Evolutionary conservation across 2,329 filamentous ascomycete genomes (phyloP).

Genomic region (Penicillium brasilianum): DNA sequence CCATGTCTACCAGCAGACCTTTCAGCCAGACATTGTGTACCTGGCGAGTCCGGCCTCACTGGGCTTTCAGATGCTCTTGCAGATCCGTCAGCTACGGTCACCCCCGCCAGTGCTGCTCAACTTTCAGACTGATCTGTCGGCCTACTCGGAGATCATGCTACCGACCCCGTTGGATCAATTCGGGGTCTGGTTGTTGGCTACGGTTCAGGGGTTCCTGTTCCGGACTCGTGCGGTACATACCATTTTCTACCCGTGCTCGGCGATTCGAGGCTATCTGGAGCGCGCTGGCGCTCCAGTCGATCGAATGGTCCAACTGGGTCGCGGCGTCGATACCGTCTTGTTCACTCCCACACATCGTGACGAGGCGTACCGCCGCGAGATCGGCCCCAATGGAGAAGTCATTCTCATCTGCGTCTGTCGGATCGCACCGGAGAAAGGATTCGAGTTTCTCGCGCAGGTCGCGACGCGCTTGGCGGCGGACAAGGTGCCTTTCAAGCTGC

Average conservation of each 20-base stretch:
- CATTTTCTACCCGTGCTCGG: slow-evolving; percentile 71
- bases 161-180: slow-evolving; percentile 64
- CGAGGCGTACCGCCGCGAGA: slow-evolving; percentile 56
- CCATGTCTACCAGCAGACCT: slow-evolving; percentile 64
- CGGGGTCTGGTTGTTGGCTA: slow-evolving; percentile 65
- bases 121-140: slow-evolving; percentile 73
- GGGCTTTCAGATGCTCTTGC: slow-evolving; percentile 73
- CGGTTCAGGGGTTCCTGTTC: slow-evolving; percentile 71
- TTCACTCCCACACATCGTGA: slow-evolving; percentile 63
- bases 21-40: slow-evolving; percentile 71
- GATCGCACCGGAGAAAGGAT: slow-evolving; percentile 72
- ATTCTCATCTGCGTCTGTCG: slow-evolving; percentile 70
- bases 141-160: slow-evolving; percentile 73
- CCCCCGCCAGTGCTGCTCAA: slow-evolving; percentile 68
- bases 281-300: slow-evolving; percentile 59
- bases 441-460: slow-evolving; percentile 67
- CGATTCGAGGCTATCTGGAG: slow-evolving; percentile 66
- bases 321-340: slow-evolving; percentile 67
- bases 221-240: slow-evolving; percentile 65
- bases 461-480: slow-evolving; percentile 60
- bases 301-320: slow-evolving; percentile 66
- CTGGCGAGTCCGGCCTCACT: slow-evolving; percentile 71
- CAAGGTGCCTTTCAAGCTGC: slow-evolving; percentile 65
- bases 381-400: slow-evolving; percentile 67
- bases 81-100: slow-evolving; percentile 64